Evolutionary conservation across 768 basidiomycete genomes (phyloP).

Genomic region (Cystobasidiopsis lactophilus): DNA sequence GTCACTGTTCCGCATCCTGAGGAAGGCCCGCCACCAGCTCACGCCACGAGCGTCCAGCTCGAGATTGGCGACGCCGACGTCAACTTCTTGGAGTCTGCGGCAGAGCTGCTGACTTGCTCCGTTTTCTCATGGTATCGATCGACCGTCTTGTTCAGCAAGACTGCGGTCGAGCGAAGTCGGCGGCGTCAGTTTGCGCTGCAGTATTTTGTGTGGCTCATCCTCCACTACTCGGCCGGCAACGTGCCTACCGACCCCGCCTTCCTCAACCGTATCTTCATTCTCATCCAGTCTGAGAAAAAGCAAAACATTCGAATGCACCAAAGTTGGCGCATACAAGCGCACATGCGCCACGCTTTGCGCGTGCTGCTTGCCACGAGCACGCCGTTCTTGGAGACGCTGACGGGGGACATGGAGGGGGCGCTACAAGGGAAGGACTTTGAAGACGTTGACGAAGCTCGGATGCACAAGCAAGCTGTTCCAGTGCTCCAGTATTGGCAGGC

Average conservation of each 20-base stretch:
- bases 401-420: not conserved
- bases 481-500: slow-evolving; percentile 1
- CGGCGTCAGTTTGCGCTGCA: not conserved
- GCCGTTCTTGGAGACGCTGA: not conserved
- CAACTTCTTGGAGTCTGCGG: slow-evolving; percentile 15
- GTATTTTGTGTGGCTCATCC: not conserved
- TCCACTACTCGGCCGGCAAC: slow-evolving; percentile 1
- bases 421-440: not conserved
- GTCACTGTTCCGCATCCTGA: no score
- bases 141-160: slow-evolving; percentile 4
- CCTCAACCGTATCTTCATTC: slow-evolving; percentile 52
- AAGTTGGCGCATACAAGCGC: slow-evolving; percentile 53
- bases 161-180: no score
- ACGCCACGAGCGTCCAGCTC: no score
- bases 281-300: slow-evolving; percentile 32
- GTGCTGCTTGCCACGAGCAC: slow-evolving; percentile 22
- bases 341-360: slow-evolving; percentile 47
- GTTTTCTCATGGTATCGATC: slow-evolving; percentile 13
- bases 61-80: slow-evolving; percentile 6
- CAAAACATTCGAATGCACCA: slow-evolving; percentile 39
- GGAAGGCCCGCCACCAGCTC: no score
- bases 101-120: slow-evolving; percentile 17
- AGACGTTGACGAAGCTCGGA: no score
- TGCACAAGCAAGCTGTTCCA: not conserved
- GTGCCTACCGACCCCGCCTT: slow-evolving; percentile 42